Percentiles rank a stretch among this genome's conserved stretches.
Conservation (phyloP, 2,329 filamentous ascomycete genomes). For the Beauveria sp. region DNA sequence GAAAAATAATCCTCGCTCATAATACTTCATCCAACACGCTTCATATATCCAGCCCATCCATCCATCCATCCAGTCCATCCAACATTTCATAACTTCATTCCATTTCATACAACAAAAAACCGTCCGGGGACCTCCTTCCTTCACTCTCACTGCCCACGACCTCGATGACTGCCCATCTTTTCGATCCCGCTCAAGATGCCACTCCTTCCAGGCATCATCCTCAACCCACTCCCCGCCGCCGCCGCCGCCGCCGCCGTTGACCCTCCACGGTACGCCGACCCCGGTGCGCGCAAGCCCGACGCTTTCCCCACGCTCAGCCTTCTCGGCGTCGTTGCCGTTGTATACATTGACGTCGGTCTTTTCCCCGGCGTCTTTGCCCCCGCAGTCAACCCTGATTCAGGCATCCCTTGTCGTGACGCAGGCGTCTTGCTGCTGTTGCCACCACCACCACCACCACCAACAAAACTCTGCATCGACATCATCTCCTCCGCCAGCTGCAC, state of each 20-base stretch:
- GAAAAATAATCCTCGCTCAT: neutral
- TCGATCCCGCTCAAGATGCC: constrained; percentile 82
- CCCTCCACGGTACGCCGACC: constrained; percentile 34
- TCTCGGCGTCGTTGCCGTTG: constrained; percentile 20
- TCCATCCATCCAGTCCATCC: neutral
- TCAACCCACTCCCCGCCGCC: constrained; percentile 34
- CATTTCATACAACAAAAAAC: too few relatives aligned
- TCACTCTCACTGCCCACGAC: constrained; percentile 23
- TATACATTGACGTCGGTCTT: constrained; percentile 7
- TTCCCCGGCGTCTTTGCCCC: constrained; percentile 16
- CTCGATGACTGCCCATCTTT: constrained; percentile 66
- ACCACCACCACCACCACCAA: constrained; percentile 19
- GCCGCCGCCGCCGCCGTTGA: constrained; percentile 19
- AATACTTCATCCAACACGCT: neutral
- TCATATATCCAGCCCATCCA: neutral
- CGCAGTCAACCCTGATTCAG: constrained; percentile 14
- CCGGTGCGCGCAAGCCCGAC: constrained; percentile 56
- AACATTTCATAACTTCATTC: neutral
- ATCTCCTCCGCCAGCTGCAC: constrained; percentile 78
- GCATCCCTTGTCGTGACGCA: constrained; percentile 10
- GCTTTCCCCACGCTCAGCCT: constrained; percentile 47
- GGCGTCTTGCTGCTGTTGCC: neutral
- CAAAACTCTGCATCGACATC: constrained; percentile 52
- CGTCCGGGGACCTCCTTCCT: too few relatives aligned
- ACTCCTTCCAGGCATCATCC: constrained; percentile 36